Base-by-base conservation (phyloP, 371 early-diverging fungal species). In the Mortierella sp. region DNA sequence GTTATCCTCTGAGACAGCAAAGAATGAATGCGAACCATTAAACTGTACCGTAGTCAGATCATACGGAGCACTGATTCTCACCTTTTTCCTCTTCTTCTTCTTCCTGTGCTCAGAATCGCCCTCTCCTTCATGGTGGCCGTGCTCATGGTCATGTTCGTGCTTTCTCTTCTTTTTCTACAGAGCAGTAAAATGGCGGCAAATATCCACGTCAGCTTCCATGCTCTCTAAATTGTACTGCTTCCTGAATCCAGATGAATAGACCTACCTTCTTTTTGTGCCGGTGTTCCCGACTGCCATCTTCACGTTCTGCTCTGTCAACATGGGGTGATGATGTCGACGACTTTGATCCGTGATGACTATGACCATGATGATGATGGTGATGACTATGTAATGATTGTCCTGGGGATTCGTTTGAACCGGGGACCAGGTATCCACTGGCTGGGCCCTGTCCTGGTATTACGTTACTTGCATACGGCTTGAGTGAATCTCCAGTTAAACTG, bases 81-180 rank as follows among this genome's bases (percentile, higher is more conserved):
- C 85, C 79, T 75, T 84, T 76, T 84, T 85, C 68, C 82, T 79
- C 61, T 86, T 87, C 70, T 87, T 87, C 72, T 87, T 87, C 68
- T 86, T 87, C 50, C 83, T 80, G 52, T 87, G 84, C 27, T 85
- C 84, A 34, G 81, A 80, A 42, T 85, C 83, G 41, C 62, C 65
- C 43, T 82, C 84, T n/a, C 82, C 83, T 39, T 86, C 86, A 41
- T 84, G 86, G 27, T 75, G 64, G 48, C 56, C 44, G 30, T 75
- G 76, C 15, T 75, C 87, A 76, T 87, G 82, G 8, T 84, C 86
- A 60, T 87, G 88, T 14, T 82, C 83, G 56, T 87, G 86, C 60
- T 82, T 86, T 82, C 88, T 83, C 73, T 88, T 88, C 83, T 88
- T 88, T 78, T 88, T 88, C 88, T 88, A 32, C 28, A 32, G 19